Conservation (phyloP, 306 rosid species). For the Quercus berberidifolia region DNA sequence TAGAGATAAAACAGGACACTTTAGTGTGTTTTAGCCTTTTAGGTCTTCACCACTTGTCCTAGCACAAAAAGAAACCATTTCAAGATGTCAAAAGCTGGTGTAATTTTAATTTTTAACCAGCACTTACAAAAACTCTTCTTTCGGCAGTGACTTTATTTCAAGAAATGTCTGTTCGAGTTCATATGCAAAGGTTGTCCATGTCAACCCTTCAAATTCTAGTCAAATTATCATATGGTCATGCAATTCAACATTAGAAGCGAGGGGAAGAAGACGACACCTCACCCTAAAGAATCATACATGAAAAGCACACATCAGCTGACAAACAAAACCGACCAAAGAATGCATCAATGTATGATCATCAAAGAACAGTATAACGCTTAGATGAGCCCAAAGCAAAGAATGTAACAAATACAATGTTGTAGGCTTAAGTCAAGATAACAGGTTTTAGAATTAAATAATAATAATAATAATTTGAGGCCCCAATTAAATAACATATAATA, state of each 20-base stretch:
- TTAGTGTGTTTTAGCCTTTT: not conserved
- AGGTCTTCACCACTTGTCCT: not conserved
- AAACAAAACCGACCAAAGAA: not conserved
- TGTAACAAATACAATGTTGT: not conserved
- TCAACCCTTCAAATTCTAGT: not conserved
- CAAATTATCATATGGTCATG: not conserved
- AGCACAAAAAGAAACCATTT: not conserved
- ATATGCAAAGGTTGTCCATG: not conserved
- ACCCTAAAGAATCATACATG: not conserved
- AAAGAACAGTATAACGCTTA: not conserved
- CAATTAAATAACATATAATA: not conserved
- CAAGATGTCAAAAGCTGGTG: not conserved
- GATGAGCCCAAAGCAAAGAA: not conserved
- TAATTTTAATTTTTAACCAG: not conserved
- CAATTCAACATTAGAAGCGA: not conserved
- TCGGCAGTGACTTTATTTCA: not conserved
- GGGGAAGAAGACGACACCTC: not conserved
- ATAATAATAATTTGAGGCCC: not conserved
- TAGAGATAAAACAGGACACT: not conserved
- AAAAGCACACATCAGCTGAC: not conserved
- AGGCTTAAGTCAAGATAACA: not conserved
- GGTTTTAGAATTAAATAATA: not conserved
- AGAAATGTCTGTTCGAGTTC: not conserved
- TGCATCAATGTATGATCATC: not conserved
- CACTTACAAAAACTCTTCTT: not conserved